These are phyloP conservation scores for Paecilomyces sp. DNA, from an alignment of 2,329 filamentous ascomycete species.

Conservation along the genomic window DNA sequence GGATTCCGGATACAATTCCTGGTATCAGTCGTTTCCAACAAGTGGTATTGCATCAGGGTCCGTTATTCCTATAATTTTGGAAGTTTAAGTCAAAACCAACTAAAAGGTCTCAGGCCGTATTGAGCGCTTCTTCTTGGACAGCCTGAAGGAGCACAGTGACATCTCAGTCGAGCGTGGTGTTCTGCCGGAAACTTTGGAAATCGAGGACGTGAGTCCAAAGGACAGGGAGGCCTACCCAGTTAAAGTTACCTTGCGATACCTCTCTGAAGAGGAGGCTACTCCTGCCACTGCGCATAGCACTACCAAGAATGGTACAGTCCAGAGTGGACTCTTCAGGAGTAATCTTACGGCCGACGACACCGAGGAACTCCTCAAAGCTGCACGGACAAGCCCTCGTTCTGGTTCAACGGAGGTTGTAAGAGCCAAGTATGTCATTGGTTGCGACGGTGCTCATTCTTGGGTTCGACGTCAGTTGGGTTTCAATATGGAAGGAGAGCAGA, in stretches of 20 bases:
- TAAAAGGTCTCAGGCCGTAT: slow-evolving; percentile 42
- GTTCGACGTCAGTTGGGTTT: slow-evolving; percentile 10
- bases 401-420: slow-evolving; percentile 35
- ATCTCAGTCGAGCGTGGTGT: slow-evolving; percentile 55
- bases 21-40: slow-evolving; percentile 51
- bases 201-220: slow-evolving; percentile 46
- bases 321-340: slow-evolving; percentile 54
- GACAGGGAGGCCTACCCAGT: slow-evolving; percentile 51
- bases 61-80: neutral
- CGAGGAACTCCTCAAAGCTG: slow-evolving; percentile 41
- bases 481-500: slow-evolving; percentile 10
- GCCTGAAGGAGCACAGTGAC: slow-evolving; percentile 47
- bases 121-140: slow-evolving; percentile 57
- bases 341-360: slow-evolving; percentile 52
- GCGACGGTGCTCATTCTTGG: slow-evolving; percentile 18
- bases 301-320: slow-evolving; percentile 19
- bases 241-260: slow-evolving; percentile 50
- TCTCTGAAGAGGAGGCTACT: slow-evolving; percentile 52
- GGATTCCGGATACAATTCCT: slow-evolving; percentile 56
- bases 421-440: slow-evolving; percentile 15
- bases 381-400: slow-evolving; percentile 7
- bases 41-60: neutral
- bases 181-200: slow-evolving; percentile 48
- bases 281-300: slow-evolving; percentile 29
- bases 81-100: neutral